A percentile compares a stretch with the other conserved stretches of the same genome.
phyloP scores from a whole-genome alignment of 2,329 filamentous ascomycete species.

The Aspergillus sp. region DNA sequence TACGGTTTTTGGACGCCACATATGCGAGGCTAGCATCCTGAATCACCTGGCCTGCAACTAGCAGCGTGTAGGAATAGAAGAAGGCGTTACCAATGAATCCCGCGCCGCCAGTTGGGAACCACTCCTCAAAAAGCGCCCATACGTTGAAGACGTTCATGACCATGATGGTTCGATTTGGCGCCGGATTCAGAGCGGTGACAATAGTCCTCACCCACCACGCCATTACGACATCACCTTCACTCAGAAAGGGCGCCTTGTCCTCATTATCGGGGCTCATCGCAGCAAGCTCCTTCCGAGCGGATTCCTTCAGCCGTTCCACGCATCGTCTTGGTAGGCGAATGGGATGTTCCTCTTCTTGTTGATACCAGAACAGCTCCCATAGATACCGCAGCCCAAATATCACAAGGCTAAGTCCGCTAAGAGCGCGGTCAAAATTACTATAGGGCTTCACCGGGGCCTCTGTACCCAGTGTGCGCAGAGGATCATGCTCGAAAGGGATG shows the following conservation, averaged over 20 bases:
- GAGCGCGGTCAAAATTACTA: neutral
- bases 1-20: slow-evolving; percentile 16
- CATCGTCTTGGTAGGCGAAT: slow-evolving; percentile 43
- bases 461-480: slow-evolving; percentile 31
- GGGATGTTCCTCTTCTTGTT: slow-evolving; percentile 36
- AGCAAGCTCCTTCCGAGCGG: slow-evolving; percentile 13
- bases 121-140: slow-evolving; percentile 34
- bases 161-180: slow-evolving; percentile 34
- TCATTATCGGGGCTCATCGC: neutral
- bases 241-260: slow-evolving; percentile 40
- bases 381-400: slow-evolving; percentile 39
- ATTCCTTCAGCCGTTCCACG: slow-evolving; percentile 32
- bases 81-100: slow-evolving; percentile 29
- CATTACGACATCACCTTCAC: slow-evolving; percentile 50
- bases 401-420: slow-evolving; percentile 9
- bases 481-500: slow-evolving; percentile 39
- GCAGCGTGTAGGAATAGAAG: slow-evolving; percentile 10
- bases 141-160: slow-evolving; percentile 46
- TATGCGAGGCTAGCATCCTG: slow-evolving; percentile 2
- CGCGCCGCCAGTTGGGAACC: slow-evolving; percentile 25
- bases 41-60: slow-evolving; percentile 11
- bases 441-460: neutral
- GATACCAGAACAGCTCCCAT: slow-evolving; percentile 36
- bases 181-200: slow-evolving; percentile 24
- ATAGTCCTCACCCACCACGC: slow-evolving; percentile 45